Evolutionary conservation across 441 rosid genomes (phyloP).

Genomic region (Mallotus repandus): DNA sequence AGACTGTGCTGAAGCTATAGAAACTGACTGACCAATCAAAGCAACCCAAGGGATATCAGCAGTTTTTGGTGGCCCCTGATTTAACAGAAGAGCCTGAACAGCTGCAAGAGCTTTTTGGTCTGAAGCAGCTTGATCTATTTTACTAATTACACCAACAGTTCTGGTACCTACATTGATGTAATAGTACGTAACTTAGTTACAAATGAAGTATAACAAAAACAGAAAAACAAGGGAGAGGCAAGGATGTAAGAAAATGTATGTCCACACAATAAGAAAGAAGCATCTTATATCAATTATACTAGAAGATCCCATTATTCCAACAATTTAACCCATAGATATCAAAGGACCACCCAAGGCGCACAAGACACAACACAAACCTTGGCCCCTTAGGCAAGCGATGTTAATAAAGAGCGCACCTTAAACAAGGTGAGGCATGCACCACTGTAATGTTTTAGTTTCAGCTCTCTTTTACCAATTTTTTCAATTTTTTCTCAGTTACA

Average conservation of each 20-base stretch:
- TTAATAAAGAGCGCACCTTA: no score
- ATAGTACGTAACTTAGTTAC: conserved; percentile 13
- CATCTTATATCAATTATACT: neutral
- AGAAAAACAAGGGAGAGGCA: neutral
- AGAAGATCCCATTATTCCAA: neutral
- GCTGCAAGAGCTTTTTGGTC: conserved; percentile 84
- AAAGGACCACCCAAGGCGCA: no score
- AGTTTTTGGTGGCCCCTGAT: conserved; percentile 87
- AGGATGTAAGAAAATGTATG: neutral
- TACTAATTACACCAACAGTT: conserved; percentile 82
- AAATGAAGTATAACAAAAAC: conserved; percentile 21
- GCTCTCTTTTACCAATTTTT: no score
- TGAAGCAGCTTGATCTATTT: conserved; percentile 86
- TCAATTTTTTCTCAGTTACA: no score
- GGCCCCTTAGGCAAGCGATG: no score
- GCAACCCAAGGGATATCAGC: conserved; percentile 93
- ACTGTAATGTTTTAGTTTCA: no score
- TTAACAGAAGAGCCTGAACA: conserved; percentile 75
- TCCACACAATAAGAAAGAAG: neutral
- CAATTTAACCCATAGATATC: neutral
- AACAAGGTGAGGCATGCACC: no score
- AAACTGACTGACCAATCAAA: conserved; percentile 85
- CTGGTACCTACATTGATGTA: conserved; percentile 56
- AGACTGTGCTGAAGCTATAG: conserved; percentile 81
- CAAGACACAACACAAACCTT: no score